Evolutionary conservation across 768 basidiomycete species (phyloP).

Genomic region (Phallus indusiatus): DNA sequence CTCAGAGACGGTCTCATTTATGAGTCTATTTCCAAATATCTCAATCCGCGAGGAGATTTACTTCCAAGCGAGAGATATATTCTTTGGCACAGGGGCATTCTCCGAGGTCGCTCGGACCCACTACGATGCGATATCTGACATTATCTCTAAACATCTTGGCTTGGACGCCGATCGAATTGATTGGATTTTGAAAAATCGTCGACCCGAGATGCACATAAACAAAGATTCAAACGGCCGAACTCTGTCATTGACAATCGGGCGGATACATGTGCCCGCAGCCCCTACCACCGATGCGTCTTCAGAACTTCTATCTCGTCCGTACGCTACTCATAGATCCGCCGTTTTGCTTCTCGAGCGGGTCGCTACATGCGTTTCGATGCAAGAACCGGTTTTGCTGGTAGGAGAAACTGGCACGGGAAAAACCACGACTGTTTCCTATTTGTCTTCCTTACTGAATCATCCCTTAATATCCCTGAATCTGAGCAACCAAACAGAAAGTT

Average conservation of each 20-base stretch:
- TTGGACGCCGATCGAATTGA: conserved; percentile 59
- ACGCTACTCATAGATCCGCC: conserved; percentile 84
- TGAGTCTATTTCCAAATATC: conserved; percentile 15
- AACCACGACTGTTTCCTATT: conserved; percentile 82
- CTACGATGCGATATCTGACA: conserved; percentile 36
- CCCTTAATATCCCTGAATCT: conserved; percentile 85
- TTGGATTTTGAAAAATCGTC: conserved; percentile 59
- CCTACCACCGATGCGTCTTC: conserved; percentile 23
- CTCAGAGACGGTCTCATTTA: conserved; percentile 27
- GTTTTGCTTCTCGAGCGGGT: conserved; percentile 72
- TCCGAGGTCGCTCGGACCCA: conserved; percentile 44
- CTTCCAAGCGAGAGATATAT: conserved; percentile 82
- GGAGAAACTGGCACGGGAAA: conserved; percentile 99
- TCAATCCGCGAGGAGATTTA: conserved; percentile 81
- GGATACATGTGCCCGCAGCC: conserved; percentile 46
- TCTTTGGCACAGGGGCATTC: conserved; percentile 65
- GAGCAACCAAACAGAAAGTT: conserved; percentile 92
- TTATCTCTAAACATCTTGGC: conserved; percentile 53
- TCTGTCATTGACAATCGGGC: conserved; percentile 50
- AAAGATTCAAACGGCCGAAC: conserved; percentile 56
- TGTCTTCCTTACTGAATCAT: conserved; percentile 67
- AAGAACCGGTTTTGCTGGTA: conserved; percentile 82
- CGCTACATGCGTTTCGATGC: conserved; percentile 55
- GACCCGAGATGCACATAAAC: conserved; percentile 59
- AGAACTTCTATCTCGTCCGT: conserved; percentile 42